Evolutionary conservation across 352 stramenopile species (phyloP).

Genomic region (Globisporangium emineosum): DNA sequence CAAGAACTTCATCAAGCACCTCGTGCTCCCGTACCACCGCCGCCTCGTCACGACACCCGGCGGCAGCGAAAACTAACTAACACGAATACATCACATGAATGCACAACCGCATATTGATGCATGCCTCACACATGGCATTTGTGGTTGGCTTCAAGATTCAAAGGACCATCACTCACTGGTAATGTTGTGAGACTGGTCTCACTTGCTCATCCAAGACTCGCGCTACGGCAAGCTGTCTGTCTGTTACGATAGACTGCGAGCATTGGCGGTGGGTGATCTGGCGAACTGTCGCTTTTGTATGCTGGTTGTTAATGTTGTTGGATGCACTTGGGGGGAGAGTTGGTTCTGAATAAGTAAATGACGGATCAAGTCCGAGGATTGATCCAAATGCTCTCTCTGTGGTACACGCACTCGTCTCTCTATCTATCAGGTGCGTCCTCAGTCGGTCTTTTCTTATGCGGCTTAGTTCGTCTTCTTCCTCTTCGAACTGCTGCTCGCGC

Average conservation of each 20-base stretch:
- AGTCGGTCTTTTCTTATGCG: conserved; percentile 2
- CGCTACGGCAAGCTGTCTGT: too few species aligned
- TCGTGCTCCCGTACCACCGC: conserved; percentile 59
- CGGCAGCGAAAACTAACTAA: background rate
- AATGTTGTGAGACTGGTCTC: too few species aligned
- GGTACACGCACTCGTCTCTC: background rate
- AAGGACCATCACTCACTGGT: background rate
- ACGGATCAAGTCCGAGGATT: background rate
- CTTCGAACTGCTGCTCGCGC: conserved; percentile 29
- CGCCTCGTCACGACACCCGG: conserved; percentile 1
- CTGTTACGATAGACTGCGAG: too few species aligned
- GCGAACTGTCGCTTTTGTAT: too few species aligned
- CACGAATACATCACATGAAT: background rate
- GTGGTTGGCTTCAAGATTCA: background rate
- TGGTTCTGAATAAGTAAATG: background rate
- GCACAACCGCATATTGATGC: background rate
- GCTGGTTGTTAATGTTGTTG: too few species aligned
- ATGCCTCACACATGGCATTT: background rate
- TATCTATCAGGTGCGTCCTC: conserved; percentile 7
- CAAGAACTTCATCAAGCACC: conserved; percentile 69
- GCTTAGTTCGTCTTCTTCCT: conserved; percentile 7
- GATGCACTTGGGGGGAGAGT: too few species aligned
- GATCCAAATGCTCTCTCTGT: background rate
- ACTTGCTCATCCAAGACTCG: too few species aligned
- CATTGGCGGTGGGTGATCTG: too few species aligned